Percentiles rank a stretch among this genome's conserved stretches.
These are phyloP conservation scores for Fusarium musae DNA, from an alignment of 2,329 filamentous ascomycete genomes.

Conservation along the genomic window DNA sequence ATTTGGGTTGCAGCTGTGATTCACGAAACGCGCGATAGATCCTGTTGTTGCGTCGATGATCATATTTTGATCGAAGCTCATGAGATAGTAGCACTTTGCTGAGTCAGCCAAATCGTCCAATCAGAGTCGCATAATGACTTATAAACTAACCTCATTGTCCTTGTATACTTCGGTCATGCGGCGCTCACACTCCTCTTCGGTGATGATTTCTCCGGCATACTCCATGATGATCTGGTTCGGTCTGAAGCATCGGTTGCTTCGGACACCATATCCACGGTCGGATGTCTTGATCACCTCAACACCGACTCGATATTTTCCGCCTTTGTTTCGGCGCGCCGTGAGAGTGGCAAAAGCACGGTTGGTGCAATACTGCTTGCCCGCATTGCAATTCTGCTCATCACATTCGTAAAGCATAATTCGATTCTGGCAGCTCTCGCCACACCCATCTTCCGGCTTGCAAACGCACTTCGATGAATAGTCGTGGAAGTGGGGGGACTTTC, in stretches of 20 bases:
- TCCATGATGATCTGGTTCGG: conserved; percentile 97
- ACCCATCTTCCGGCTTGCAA: conserved; percentile 81
- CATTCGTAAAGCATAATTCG: conserved; percentile 98
- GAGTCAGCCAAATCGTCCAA: conserved; percentile 18
- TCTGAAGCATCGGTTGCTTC: conserved; percentile 87
- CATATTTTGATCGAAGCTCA: conserved; percentile 99
- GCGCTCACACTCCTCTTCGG: conserved; percentile 89
- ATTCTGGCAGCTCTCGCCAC: conserved; percentile 91
- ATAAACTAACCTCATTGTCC: conserved; percentile 79
- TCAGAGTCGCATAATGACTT: background rate
- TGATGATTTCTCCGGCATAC: conserved; percentile 98
- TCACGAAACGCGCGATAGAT: conserved; percentile 96
- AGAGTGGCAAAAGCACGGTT: conserved; percentile 91
- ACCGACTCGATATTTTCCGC: conserved; percentile 89
- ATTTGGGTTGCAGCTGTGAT: conserved; percentile 96
- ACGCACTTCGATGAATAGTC: conserved; percentile 82
- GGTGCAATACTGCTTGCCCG: conserved; percentile 77
- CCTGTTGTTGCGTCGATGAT: conserved; percentile 97
- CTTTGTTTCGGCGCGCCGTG: conserved; percentile 76
- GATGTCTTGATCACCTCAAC: conserved; percentile 94
- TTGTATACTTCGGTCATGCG: conserved; percentile 96
- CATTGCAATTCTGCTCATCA: conserved; percentile 86
- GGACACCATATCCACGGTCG: conserved; percentile 90
- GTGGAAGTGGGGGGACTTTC: conserved; percentile 78
- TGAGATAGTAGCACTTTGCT: conserved; percentile 93